Percentiles rank a stretch among this genome's conserved stretches.
Evolutionary conservation across 371 early-diverging fungal species (phyloP).

Genomic region (Zopfochytrium polystomum): DNA sequence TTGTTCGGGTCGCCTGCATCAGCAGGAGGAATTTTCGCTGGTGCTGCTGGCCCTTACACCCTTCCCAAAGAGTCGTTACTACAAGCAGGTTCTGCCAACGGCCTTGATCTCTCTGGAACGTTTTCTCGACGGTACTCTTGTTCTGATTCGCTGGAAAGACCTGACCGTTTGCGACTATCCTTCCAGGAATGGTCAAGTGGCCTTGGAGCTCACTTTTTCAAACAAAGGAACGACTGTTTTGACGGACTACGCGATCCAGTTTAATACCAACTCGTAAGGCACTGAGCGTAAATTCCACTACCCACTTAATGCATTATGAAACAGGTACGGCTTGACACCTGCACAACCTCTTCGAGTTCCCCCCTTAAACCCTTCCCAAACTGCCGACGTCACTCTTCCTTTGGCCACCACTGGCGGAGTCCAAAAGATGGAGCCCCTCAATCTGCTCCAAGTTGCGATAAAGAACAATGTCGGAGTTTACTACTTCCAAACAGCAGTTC

Average conservation of each 20-base stretch:
- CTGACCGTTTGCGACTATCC: too few species aligned
- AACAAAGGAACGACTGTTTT: slow-evolving; percentile 47
- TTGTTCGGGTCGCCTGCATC: background rate
- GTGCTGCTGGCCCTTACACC: background rate
- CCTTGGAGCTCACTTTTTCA: slow-evolving; percentile 53
- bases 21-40: slow-evolving; percentile 3
- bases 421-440: slow-evolving; percentile 52
- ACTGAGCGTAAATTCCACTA: background rate
- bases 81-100: slow-evolving; percentile 28
- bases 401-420: slow-evolving; percentile 43
- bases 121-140: slow-evolving; percentile 31
- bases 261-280: slow-evolving; percentile 62
- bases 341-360: slow-evolving; percentile 45
- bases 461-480: slow-evolving; percentile 62
- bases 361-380: slow-evolving; percentile 38
- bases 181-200: slow-evolving; percentile 45
- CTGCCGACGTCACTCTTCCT: slow-evolving; percentile 42
- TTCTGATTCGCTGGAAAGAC: too few species aligned
- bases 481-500: slow-evolving; percentile 48
- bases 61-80: slow-evolving; percentile 30
- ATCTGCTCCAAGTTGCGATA: slow-evolving; percentile 63
- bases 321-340: slow-evolving; percentile 55
- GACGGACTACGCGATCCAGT: slow-evolving; percentile 69
- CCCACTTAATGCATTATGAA: background rate
- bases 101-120: slow-evolving; percentile 37